phyloP scores from a whole-genome alignment of 345 rosid species.

The Linum tenue region DNA sequence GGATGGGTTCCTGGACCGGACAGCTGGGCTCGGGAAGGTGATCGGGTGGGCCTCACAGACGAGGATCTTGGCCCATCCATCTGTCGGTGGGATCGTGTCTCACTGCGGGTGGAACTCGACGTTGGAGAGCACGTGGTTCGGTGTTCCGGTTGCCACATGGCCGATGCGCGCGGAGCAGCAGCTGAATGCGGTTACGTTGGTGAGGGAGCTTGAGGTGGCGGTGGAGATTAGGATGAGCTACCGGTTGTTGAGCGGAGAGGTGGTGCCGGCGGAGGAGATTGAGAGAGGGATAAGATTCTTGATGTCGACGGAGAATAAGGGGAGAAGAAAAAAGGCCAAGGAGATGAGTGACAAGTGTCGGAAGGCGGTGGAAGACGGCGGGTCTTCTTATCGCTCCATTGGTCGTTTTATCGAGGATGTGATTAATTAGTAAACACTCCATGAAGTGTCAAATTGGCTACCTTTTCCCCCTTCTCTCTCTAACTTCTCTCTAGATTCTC shows the following conservation, averaged over 20 bases:
- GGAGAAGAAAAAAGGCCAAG: neutral
- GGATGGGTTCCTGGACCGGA: slow-evolving; percentile 11
- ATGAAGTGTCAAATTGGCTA: neutral
- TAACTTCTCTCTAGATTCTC: no score
- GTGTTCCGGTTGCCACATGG: slow-evolving; percentile 13
- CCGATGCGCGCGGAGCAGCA: slow-evolving; percentile 14
- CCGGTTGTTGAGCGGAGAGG: neutral
- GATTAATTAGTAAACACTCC: neutral
- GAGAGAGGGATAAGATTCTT: neutral
- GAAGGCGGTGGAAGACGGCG: neutral
- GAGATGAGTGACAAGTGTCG: neutral
- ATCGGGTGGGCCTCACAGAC: slow-evolving; percentile 14
- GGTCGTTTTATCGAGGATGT: neutral
- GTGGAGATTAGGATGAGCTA: neutral
- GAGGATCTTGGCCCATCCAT: slow-evolving; percentile 6
- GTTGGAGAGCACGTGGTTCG: slow-evolving; percentile 9
- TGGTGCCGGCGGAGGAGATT: neutral
- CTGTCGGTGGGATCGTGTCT: slow-evolving; percentile 14
- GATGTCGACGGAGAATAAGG: neutral
- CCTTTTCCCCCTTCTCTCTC: no score
- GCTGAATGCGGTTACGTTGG: neutral
- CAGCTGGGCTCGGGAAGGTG: neutral
- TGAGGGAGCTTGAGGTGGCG: slow-evolving; percentile 6
- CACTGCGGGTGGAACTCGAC: slow-evolving; percentile 16
- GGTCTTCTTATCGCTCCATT: slow-evolving; percentile 1